phyloP scores from a whole-genome alignment of 129 eudicot species.

The Centrapalus pauciflorus region DNA sequence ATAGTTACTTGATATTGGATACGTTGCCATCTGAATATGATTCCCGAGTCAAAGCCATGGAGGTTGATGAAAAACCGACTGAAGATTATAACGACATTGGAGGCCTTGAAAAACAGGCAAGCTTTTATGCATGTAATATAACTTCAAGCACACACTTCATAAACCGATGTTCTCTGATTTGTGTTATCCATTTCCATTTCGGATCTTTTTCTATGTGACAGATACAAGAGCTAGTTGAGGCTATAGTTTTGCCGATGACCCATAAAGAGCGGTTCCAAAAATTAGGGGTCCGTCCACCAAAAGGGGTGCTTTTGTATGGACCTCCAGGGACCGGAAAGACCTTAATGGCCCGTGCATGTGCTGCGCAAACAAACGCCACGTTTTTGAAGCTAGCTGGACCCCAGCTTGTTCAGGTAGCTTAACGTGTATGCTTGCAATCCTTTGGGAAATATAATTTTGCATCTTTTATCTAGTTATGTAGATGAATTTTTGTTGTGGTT shows the following conservation, averaged over 20 bases:
- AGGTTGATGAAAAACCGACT: slow-evolving; percentile 98
- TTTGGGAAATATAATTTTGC: too few relatives aligned
- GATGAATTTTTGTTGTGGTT: slow-evolving; percentile 10
- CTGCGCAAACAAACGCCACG: slow-evolving; percentile 98
- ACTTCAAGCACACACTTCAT: background rate
- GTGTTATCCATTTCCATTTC: background rate
- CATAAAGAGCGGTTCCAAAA: slow-evolving; percentile 90
- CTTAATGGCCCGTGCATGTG: slow-evolving; percentile 98
- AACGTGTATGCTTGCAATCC: background rate
- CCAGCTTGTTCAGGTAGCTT: slow-evolving; percentile 93
- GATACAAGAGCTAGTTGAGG: slow-evolving; percentile 97
- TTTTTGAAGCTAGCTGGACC: slow-evolving; percentile 95
- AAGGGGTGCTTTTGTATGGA: slow-evolving; percentile 92
- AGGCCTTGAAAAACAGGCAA: slow-evolving; percentile 93
- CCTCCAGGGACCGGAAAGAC: slow-evolving; percentile 99
- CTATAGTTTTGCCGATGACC: slow-evolving; percentile 97
- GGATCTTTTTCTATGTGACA: slow-evolving; percentile 19
- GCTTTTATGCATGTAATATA: background rate
- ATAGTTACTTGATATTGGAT: slow-evolving; percentile 86
- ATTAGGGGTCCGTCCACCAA: slow-evolving; percentile 91
- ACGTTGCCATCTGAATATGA: slow-evolving; percentile 94
- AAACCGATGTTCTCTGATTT: background rate
- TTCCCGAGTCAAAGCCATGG: slow-evolving; percentile 98
- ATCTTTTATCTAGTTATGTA: background rate
- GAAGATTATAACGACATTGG: slow-evolving; percentile 97